Evolutionary conservation across 2,329 filamentous ascomycete genomes (phyloP), one percentile per base, ranked within the genome.

Genomic region (Verticillium klebahnii): DNA sequence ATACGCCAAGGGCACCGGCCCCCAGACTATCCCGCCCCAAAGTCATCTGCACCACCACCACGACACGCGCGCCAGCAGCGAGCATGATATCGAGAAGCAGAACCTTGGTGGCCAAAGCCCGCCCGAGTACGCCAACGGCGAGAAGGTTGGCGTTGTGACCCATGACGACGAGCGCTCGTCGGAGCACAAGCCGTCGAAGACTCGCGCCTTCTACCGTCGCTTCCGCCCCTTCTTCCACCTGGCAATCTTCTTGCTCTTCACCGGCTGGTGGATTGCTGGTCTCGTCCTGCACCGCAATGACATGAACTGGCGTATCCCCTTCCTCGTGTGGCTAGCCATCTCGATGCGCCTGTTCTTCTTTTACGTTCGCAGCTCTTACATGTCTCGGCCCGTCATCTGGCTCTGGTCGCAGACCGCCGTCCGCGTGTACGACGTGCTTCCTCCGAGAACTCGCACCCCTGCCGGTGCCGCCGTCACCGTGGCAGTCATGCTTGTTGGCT

Each of bases 301-400:
- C 70, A 82, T 81, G 75, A 92, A 91, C 70, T 96, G 92, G 92
- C 76, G 96, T 61, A 85, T 93, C 58, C 92, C 93, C 0, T 95
- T 96, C 76, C 81, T 96, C 58, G 72, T 97, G 56, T 96, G 89
- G 81, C 84, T 96, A 56, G 82, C 80, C 67, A 87, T 96, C 68
- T 86, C 85, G 12, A 78, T 95, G 58, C 89, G 93, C 37, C 73
- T 96, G 57, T 66, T 96, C 71, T 90, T 89, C 72, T 85, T 91
- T 75, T 87, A 92, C 71, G 77, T 94, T 2, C 88, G 91, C 1
- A 85, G 88, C 67, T 83, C 83, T 50, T 78, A 89, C 67, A 75
- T 93, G 66, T 87, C 86, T 63, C 83, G 78, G 64, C 89, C 90
- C 2, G 85, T 91, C 75, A 83, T 85, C 68, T 86, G 80, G 65